A percentile compares a stretch with the other conserved stretches of the same genome.
Evolutionary conservation across 2,329 filamentous ascomycete genomes (phyloP).

Genomic region (Aspergillus hortae): DNA sequence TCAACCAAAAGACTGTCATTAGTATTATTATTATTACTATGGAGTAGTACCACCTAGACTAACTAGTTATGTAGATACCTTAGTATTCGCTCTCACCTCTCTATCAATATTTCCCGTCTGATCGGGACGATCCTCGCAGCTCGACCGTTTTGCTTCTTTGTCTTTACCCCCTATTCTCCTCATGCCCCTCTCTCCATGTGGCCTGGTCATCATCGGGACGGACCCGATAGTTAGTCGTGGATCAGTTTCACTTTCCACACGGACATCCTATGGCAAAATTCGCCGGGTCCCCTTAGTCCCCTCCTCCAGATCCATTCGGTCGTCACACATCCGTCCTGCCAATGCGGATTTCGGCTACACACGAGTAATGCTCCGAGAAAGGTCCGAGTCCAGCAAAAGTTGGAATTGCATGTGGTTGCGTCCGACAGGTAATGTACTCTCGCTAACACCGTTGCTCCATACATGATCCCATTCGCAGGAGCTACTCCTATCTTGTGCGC

Average conservation of each 20-base stretch:
- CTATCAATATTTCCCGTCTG: neutral
- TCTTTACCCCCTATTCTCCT: neutral
- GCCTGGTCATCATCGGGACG: neutral
- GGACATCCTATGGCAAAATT: constrained; percentile 7
- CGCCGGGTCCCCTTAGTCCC: constrained; percentile 7
- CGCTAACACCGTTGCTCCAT: neutral
- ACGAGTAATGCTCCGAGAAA: constrained; percentile 19
- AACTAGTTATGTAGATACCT: too few species aligned
- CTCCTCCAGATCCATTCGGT: constrained; percentile 1
- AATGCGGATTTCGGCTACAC: constrained; percentile 13
- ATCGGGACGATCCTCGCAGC: too few species aligned
- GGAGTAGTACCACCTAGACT: too few species aligned
- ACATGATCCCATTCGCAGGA: neutral
- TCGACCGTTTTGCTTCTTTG: neutral
- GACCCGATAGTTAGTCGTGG: too few species aligned
- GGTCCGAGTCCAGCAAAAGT: constrained; percentile 3
- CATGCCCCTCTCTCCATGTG: neutral
- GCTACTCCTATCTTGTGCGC: neutral
- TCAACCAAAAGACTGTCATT: constrained; percentile 5
- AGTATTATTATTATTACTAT: too few species aligned
- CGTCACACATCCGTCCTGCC: constrained; percentile 13
- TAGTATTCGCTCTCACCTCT: too few species aligned
- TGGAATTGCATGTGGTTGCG: too few species aligned
- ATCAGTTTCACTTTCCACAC: neutral
- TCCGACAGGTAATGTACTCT: too few species aligned